Percentiles rank a stretch among this genome's conserved stretches.
Conservation (phyloP, 495 filamentous ascomycete species). For the Penicillium cataractarum region DNA sequence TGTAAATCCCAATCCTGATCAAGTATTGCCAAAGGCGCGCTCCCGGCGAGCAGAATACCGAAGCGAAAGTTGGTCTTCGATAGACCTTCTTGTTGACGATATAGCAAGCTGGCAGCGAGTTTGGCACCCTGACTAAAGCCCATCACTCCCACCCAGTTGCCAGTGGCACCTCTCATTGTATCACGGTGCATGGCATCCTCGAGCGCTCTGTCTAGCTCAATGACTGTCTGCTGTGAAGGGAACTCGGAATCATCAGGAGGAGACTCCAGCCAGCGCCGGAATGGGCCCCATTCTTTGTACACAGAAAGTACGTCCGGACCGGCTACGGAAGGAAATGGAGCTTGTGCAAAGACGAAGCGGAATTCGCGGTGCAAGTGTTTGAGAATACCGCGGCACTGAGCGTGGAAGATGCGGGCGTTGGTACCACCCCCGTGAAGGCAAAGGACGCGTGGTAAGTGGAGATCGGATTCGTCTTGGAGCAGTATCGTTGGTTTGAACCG, state of each 20-base stretch:
- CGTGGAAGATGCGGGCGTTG: conserved; percentile 61
- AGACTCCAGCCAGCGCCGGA: conserved; percentile 56
- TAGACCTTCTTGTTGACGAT: conserved; percentile 22
- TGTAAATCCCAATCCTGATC: neutral
- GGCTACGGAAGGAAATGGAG: conserved; percentile 53
- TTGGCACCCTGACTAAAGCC: conserved; percentile 65
- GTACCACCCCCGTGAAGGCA: conserved; percentile 70
- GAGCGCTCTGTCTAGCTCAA: conserved; percentile 3
- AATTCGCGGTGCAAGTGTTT: conserved; percentile 51
- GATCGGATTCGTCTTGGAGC: neutral
- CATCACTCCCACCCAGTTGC: conserved; percentile 61
- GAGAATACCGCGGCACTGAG: conserved; percentile 58
- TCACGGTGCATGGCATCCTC: conserved; percentile 31
- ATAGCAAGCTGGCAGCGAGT: conserved; percentile 51
- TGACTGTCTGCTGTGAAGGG: neutral
- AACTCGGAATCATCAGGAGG: neutral
- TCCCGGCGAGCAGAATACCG: neutral
- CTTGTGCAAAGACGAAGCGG: conserved; percentile 63
- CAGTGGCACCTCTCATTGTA: conserved; percentile 47
- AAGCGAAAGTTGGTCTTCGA: conserved; percentile 3
- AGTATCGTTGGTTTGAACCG: neutral
- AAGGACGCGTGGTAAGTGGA: conserved; percentile 62
- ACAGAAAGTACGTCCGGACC: conserved; percentile 56
- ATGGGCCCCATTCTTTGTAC: conserved; percentile 58
- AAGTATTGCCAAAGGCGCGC: neutral